These are phyloP conservation scores for Nyssa sinensis DNA, from an alignment of 148 eudicot species.

Conservation along the genomic window DNA sequence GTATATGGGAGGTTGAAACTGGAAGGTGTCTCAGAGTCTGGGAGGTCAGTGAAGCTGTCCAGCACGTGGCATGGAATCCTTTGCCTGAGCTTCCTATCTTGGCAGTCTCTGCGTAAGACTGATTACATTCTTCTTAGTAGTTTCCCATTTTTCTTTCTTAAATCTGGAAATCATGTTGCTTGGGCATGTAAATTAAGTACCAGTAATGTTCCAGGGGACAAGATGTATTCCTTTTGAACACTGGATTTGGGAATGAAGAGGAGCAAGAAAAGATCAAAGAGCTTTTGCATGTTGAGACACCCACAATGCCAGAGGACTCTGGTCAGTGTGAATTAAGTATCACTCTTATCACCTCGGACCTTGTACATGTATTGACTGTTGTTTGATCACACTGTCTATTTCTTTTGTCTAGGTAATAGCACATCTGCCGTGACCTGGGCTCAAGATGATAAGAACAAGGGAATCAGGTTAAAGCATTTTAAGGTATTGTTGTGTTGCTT, in stretches of 20 bases:
- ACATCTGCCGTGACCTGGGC: slow-evolving; percentile 63
- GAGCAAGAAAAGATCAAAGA: slow-evolving; percentile 57
- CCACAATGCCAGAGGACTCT: slow-evolving; percentile 51
- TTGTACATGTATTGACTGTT: neutral
- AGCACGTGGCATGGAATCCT: slow-evolving; percentile 94
- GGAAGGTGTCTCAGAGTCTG: slow-evolving; percentile 85
- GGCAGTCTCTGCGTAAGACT: slow-evolving; percentile 82
- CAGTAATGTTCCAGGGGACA: slow-evolving; percentile 52
- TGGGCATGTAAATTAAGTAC: neutral
- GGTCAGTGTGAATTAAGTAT: slow-evolving; percentile 55
- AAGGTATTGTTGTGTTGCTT: slow-evolving; percentile 56
- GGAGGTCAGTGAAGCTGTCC: slow-evolving; percentile 69
- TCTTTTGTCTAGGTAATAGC: slow-evolving; percentile 34
- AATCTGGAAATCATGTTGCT: neutral
- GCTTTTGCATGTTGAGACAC: slow-evolving; percentile 52
- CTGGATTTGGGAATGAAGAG: slow-evolving; percentile 73
- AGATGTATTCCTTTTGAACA: slow-evolving; percentile 66
- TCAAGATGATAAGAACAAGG: slow-evolving; percentile 64
- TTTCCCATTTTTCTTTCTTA: neutral
- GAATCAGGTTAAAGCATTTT: slow-evolving; percentile 70
- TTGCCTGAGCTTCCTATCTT: slow-evolving; percentile 64
- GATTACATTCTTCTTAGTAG: neutral
- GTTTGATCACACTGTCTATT: slow-evolving; percentile 12
- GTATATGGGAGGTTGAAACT: slow-evolving; percentile 90
- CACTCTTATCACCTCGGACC: neutral